phyloP scores from a whole-genome alignment of 768 basidiomycete species.

The Phaeolepiota aurea region DNA sequence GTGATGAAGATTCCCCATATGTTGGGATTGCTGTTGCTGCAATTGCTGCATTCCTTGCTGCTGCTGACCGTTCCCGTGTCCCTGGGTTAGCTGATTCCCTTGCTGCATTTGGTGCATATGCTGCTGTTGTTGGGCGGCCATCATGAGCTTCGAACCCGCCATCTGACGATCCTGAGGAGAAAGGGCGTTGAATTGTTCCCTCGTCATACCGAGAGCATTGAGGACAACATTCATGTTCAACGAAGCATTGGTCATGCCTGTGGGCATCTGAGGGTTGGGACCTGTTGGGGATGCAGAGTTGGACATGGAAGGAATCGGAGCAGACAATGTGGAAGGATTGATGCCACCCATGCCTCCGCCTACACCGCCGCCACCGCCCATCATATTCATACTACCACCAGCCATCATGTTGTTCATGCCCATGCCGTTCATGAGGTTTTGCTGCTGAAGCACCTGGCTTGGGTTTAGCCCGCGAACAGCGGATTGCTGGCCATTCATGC shows the following conservation, averaged over 20 bases:
- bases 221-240: constrained; percentile 7
- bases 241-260: constrained; percentile 4
- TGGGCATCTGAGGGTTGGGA: constrained; percentile 4
- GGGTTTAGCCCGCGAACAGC: too few species aligned
- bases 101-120: constrained; percentile 6
- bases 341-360: constrained; percentile 7
- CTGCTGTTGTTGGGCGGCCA: constrained; percentile 10
- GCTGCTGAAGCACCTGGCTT: constrained; percentile 12
- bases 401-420: neutral
- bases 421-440: constrained; percentile 10
- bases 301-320: constrained; percentile 6
- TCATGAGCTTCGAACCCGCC: constrained; percentile 13
- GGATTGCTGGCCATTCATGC: too few species aligned
- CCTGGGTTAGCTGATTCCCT: too few species aligned
- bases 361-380: constrained; percentile 2
- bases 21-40: neutral
- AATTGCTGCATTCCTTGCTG: neutral
- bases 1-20: neutral
- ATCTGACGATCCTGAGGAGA: constrained; percentile 16
- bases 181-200: constrained; percentile 20
- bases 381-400: neutral
- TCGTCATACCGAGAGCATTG: constrained; percentile 16
- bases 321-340: constrained; percentile 12
- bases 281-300: constrained; percentile 1
- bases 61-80: neutral